Percentiles rank a stretch among this genome's conserved stretches.
Conservation (phyloP, 2,329 filamentous ascomycete genomes). For the Fonsecaea multimorphosa region DNA sequence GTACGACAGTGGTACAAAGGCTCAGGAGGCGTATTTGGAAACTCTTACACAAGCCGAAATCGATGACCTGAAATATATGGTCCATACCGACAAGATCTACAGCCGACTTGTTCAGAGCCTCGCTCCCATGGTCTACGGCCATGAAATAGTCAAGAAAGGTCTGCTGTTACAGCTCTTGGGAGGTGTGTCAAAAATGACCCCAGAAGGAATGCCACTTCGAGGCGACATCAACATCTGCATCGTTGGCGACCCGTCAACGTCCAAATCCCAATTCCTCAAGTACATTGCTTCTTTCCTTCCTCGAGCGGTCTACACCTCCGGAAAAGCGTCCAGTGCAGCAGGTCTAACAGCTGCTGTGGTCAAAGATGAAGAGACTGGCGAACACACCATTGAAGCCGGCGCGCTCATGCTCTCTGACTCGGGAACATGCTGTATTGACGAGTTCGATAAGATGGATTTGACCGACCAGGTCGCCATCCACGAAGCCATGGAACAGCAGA, state of each 20-base stretch:
- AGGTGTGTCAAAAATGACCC: slow-evolving; percentile 89
- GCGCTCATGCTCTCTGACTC: slow-evolving; percentile 97
- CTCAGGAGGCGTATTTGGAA: slow-evolving; percentile 83
- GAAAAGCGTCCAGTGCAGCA: slow-evolving; percentile 94
- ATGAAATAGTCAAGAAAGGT: slow-evolving; percentile 97
- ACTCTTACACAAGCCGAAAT: slow-evolving; percentile 88
- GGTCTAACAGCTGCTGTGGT: slow-evolving; percentile 96
- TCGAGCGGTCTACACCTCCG: slow-evolving; percentile 94
- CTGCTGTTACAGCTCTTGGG: slow-evolving; percentile 91
- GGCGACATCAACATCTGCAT: slow-evolving; percentile 99
- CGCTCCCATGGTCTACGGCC: slow-evolving; percentile 95
- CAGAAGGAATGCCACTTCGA: slow-evolving; percentile 92
- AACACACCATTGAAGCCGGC: slow-evolving; percentile 98
- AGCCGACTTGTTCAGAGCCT: slow-evolving; percentile 89
- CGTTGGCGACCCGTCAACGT: slow-evolving; percentile 94
- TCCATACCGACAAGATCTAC: slow-evolving; percentile 95
- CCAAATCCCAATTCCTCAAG: slow-evolving; percentile 91
- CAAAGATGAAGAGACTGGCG: slow-evolving; percentile 97
- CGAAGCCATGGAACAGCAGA: slow-evolving; percentile 99
- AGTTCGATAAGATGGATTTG: slow-evolving; percentile 99
- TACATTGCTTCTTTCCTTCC: slow-evolving; percentile 98
- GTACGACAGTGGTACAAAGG: slow-evolving; percentile 76
- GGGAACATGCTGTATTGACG: slow-evolving; percentile 96
- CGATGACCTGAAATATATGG: slow-evolving; percentile 87
- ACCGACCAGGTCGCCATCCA: slow-evolving; percentile 97